Percentiles rank a stretch among this genome's conserved stretches.
These are phyloP conservation scores for Moniliella sp. DNA, from an alignment of 1,284 basidiomycete species.

Conservation along the genomic window DNA sequence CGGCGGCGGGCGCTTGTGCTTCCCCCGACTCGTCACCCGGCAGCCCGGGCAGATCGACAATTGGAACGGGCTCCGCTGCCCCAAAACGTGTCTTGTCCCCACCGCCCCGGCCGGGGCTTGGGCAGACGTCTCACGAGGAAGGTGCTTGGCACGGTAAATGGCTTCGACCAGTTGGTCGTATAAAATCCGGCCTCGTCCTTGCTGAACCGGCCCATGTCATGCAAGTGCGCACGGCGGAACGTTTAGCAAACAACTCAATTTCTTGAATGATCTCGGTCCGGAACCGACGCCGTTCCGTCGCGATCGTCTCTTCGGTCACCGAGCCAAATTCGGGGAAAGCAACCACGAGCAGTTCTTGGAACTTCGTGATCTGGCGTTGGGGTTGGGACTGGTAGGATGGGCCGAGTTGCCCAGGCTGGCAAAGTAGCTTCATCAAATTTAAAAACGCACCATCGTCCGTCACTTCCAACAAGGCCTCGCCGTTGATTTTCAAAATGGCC, in stretches of 20 bases:
- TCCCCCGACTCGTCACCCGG: too few relatives aligned
- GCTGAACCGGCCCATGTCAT: conserved; percentile 55
- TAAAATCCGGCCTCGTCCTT: conserved; percentile 82
- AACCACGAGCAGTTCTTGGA: conserved; percentile 59
- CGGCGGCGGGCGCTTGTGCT: too few relatives aligned
- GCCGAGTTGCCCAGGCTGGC: too few relatives aligned
- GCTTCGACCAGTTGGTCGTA: conserved; percentile 32
- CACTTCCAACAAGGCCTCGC: conserved; percentile 72
- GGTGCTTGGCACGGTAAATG: conserved; percentile 27
- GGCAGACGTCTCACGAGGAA: too few relatives aligned
- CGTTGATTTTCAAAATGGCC: conserved; percentile 96
- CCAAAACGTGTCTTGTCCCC: too few relatives aligned
- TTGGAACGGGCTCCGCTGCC: too few relatives aligned
- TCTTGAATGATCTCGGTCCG: conserved; percentile 73
- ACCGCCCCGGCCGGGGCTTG: too few relatives aligned
- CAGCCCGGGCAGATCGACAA: too few relatives aligned
- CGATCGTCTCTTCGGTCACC: conserved; percentile 86
- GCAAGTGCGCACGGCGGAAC: conserved; percentile 76
- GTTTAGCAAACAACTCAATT: conserved; percentile 85
- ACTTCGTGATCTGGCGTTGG: conserved; percentile 84
- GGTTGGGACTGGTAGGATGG: conserved; percentile 77
- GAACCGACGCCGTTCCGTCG: conserved; percentile 62
- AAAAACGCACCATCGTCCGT: conserved; percentile 95
- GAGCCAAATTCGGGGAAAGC: conserved; percentile 62
- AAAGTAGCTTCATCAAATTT: conserved; percentile 37